Base-by-base conservation (phyloP, 164 flowering plant genomes). In the Santalum album region DNA sequence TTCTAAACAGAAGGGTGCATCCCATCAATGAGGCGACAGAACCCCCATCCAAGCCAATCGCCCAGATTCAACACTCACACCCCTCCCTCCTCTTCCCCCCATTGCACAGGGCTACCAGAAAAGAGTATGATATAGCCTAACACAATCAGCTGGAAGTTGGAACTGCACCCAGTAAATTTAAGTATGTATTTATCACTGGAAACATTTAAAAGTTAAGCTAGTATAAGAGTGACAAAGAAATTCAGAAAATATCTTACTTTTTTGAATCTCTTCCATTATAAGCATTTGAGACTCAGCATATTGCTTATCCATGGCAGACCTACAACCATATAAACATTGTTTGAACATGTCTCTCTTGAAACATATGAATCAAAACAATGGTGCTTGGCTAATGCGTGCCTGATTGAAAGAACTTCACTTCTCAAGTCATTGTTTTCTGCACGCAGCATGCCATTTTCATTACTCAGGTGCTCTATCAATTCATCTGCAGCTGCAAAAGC, bases 401-500 rank as follows among this genome's bases (percentile, higher is more conserved):
- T 79, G 29, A 69, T 53, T 42, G 78, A 73, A 48, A 64, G 50
- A 39, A 80, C 36, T 67, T 79, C 83, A 54, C 38, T 65, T 49
- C 63, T 69, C 70, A 83, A 61, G 1, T 80, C 76, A 61, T 65
- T 51, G 39, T 70, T 64, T 60, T 82, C 65, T 7, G 29, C 58
- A 34, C 39, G 56, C 49, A 86, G 61, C 55, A 57, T 66, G 23
- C 69, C 72, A 47, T 72, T 82, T 65, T 84, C 89, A 69, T 58
- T 69, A 65, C 56, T 78, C 59, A 86, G 57, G 69, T 75, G 73
- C 34, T 79, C 74, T 40, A 84, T 78, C 66, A 79, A 40, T 50
- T 76, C 79, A 58, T 89, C 96, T 3, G 86, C 82, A 67, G 80
- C 94, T 86, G 79, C 62, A 74, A 54, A 38, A 57, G 52, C 35